Conservation (phyloP, 139 green algal species). For the Chara braunii region DNA sequence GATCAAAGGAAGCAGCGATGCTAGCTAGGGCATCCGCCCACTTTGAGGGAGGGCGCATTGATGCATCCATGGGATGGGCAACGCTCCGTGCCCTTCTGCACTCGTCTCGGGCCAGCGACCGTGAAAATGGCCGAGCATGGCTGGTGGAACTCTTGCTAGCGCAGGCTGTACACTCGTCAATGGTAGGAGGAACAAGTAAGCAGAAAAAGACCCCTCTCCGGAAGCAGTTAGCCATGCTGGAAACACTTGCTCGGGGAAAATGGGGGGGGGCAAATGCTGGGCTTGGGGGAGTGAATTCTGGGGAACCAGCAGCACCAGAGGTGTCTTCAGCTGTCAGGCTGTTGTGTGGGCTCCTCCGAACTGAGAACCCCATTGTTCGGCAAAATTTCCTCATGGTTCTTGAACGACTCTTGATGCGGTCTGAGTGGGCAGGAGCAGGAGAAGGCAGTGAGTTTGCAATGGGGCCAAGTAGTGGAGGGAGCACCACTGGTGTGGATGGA, state of each 20-base stretch:
- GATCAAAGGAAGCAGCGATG: background rate
- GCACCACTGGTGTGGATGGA: too few species aligned
- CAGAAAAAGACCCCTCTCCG: too few species aligned
- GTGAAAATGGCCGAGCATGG: constrained; percentile 8
- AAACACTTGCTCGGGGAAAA: too few species aligned
- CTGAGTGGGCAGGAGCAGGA: too few species aligned
- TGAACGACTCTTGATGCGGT: constrained; percentile 15
- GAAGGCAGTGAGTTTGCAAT: too few species aligned
- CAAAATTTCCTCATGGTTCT: constrained; percentile 3
- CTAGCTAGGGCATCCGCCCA: too few species aligned
- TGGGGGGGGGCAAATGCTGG: too few species aligned
- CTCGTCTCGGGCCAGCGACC: constrained; percentile 16
- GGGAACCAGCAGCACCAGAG: background rate
- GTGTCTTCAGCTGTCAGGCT: constrained; percentile 7
- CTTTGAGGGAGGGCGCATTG: too few species aligned
- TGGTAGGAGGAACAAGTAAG: too few species aligned
- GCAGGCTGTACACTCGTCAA: too few species aligned
- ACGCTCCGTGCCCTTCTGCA: constrained; percentile 23
- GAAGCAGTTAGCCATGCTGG: too few species aligned
- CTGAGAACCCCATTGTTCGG: background rate
- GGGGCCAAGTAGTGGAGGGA: too few species aligned
- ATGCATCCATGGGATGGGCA: constrained; percentile 16
- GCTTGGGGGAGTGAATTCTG: background rate
- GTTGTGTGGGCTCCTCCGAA: constrained; percentile 10
- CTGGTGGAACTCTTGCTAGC: constrained; percentile 22